Evolutionary conservation across 2,329 filamentous ascomycete species (phyloP).

Genomic region (Ambrosiella beaveri): DNA sequence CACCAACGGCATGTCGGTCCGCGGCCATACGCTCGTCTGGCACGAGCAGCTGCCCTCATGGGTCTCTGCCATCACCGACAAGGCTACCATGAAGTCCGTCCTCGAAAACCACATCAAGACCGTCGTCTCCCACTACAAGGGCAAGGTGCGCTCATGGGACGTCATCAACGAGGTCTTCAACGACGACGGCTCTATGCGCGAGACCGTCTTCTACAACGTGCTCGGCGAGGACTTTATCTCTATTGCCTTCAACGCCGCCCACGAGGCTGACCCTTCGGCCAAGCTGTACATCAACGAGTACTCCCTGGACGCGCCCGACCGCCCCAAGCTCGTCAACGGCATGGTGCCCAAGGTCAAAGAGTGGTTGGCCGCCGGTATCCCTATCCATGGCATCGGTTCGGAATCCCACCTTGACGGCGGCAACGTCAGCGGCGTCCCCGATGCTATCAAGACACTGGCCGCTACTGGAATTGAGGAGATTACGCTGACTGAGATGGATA

Average conservation of each 20-base stretch:
- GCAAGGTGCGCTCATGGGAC: constrained; percentile 45
- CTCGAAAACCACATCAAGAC: constrained; percentile 43
- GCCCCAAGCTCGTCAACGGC: constrained; percentile 36
- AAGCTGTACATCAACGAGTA: constrained; percentile 65
- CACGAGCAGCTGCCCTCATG: constrained; percentile 41
- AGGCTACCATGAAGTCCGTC: constrained; percentile 32
- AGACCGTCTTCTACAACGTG: constrained; percentile 47
- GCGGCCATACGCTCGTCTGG: constrained; percentile 52
- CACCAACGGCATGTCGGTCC: constrained; percentile 38
- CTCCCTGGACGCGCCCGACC: constrained; percentile 44
- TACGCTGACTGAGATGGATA: constrained; percentile 52
- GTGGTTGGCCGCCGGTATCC: constrained; percentile 43
- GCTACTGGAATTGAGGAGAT: constrained; percentile 34
- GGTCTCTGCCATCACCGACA: constrained; percentile 39
- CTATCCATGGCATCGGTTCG: constrained; percentile 46
- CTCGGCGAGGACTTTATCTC: constrained; percentile 53
- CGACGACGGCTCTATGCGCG: constrained; percentile 41
- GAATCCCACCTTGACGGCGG: constrained; percentile 37
- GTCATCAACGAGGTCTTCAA: constrained; percentile 50
- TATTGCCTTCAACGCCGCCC: constrained; percentile 53
- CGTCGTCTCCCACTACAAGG: constrained; percentile 41
- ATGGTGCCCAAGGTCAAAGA: constrained; percentile 44
- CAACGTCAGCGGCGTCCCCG: constrained; percentile 26
- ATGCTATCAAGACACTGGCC: constrained; percentile 35
- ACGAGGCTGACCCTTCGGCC: constrained; percentile 45